These are phyloP conservation scores for Pythium myriotylum DNA, from an alignment of 352 stramenopile species.

Conservation along the genomic window DNA sequence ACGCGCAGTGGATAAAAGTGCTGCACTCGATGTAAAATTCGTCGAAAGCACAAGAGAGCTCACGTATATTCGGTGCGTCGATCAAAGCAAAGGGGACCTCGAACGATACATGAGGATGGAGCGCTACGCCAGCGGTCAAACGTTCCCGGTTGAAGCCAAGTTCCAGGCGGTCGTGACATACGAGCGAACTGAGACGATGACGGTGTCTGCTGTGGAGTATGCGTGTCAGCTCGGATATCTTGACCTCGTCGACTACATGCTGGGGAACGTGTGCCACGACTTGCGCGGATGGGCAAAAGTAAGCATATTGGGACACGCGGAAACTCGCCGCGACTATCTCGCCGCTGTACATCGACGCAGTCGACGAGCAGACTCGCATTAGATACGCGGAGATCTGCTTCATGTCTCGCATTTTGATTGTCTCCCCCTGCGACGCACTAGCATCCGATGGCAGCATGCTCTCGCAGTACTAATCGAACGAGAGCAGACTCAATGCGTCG, in stretches of 20 bases:
- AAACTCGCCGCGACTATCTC: no score
- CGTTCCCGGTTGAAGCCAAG: conserved; percentile 5
- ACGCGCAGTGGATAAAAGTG: background rate
- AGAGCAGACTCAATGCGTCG: no score
- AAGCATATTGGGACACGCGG: no score
- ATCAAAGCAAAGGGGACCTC: background rate
- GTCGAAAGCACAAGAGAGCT: background rate
- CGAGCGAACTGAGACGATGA: background rate
- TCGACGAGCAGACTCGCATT: no score
- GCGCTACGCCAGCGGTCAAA: conserved; percentile 1
- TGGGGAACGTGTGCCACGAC: no score
- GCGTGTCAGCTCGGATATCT: conserved; percentile 10
- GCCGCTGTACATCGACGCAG: no score
- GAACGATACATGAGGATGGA: background rate
- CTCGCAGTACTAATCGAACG: no score
- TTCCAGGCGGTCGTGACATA: conserved; percentile 11
- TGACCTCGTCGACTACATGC: conserved; percentile 3
- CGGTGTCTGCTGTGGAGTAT: conserved; percentile 7
- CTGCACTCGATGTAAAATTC: background rate
- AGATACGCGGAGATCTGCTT: no score
- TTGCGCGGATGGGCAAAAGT: no score
- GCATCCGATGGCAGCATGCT: no score
- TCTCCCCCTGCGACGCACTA: no score
- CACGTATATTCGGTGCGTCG: background rate
- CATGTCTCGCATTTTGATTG: no score